These are phyloP conservation scores for Debaryomyces fabryi DNA, from an alignment of 1,139 yeast genomes.

Conservation along the genomic window DNA sequence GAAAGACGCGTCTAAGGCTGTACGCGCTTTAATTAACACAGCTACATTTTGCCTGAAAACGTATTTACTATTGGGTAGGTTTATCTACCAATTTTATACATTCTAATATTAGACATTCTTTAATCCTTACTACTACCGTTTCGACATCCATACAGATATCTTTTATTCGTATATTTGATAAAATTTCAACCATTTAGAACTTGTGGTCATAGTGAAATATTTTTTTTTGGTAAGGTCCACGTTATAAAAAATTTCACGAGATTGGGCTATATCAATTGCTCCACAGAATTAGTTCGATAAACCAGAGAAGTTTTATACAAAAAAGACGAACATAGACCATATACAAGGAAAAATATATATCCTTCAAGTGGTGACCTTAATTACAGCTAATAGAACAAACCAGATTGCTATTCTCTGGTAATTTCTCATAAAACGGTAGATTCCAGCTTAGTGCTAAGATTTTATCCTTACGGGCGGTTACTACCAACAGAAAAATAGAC, in stretches of 20 bases:
- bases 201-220: not conserved
- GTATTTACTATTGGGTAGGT: conserved; percentile 7
- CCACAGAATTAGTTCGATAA: not conserved
- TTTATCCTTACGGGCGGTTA: not conserved
- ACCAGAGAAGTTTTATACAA: not conserved
- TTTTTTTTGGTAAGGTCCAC: conserved; percentile 7
- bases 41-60: conserved; percentile 11
- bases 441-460: not conserved
- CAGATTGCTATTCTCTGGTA: not conserved
- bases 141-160: not conserved
- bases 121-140: not conserved
- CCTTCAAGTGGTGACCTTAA: not conserved
- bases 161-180: not conserved
- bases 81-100: not conserved
- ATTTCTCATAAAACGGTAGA: not conserved
- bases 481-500: not conserved
- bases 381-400: not conserved
- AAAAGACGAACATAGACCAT: not conserved
- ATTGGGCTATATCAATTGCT: conserved; percentile 4
- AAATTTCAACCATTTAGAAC: not conserved
- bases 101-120: not conserved
- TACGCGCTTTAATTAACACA: conserved; percentile 8
- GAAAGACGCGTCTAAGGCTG: not conserved
- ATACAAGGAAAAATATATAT: not conserved
- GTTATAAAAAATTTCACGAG: conserved; percentile 8